Percentiles rank a stretch among this genome's conserved stretches.
phyloP scores from a whole-genome alignment of 2,329 filamentous ascomycete species.

The Exophiala oligosperma region DNA sequence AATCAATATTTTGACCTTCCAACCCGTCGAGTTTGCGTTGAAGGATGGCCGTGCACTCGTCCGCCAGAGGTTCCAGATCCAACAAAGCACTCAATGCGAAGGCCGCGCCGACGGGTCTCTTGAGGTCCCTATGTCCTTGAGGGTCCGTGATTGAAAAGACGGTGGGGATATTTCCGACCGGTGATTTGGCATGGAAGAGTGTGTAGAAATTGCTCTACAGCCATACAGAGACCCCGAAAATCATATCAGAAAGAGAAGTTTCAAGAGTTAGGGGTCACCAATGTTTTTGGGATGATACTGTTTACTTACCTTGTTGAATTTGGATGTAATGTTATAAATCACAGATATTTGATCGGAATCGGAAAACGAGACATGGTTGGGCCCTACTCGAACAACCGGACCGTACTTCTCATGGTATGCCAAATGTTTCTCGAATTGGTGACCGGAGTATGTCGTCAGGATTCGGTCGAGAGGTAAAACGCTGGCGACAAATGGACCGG shows the following conservation, averaged over 20 bases:
- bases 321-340: slow-evolving; percentile 27
- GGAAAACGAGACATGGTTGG: slow-evolving; percentile 33
- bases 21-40: slow-evolving; percentile 18
- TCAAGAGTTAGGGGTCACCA: no score
- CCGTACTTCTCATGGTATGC: slow-evolving; percentile 33
- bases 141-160: slow-evolving; percentile 45
- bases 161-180: slow-evolving; percentile 30
- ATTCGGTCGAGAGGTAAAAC: slow-evolving; percentile 32
- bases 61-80: slow-evolving; percentile 40
- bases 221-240: neutral
- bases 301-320: slow-evolving; percentile 1
- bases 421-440: slow-evolving; percentile 29
- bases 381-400: slow-evolving; percentile 32
- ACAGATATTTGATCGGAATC: slow-evolving; percentile 21
- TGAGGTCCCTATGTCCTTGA: slow-evolving; percentile 41
- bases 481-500: slow-evolving; percentile 32
- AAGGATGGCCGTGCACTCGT: slow-evolving; percentile 26
- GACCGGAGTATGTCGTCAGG: slow-evolving; percentile 27
- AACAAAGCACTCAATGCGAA: slow-evolving; percentile 45
- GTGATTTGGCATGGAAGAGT: slow-evolving; percentile 19
- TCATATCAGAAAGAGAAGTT: neutral
- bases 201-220: slow-evolving; percentile 21
- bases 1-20: slow-evolving; percentile 29
- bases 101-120: slow-evolving; percentile 38
- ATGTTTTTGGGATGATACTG: neutral